phyloP scores from a whole-genome alignment of 441 rosid genomes.

The Breynia disticha region DNA sequence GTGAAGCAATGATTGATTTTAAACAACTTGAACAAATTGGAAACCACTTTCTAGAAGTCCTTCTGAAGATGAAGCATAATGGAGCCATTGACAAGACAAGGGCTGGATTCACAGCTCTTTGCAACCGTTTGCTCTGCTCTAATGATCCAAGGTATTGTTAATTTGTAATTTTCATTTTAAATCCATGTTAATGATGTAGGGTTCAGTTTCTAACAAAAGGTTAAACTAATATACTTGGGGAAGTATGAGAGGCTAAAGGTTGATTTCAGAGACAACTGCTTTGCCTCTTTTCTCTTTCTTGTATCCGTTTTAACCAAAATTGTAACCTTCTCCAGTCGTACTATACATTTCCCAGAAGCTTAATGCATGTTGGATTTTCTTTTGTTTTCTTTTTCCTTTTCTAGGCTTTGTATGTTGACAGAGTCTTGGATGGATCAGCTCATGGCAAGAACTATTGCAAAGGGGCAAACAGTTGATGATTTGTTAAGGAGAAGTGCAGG shows the following conservation, averaged over 20 bases:
- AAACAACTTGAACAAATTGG: conserved; percentile 87
- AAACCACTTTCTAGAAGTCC: conserved; percentile 92
- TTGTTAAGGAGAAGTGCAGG: conserved; percentile 98
- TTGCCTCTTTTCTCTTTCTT: background rate
- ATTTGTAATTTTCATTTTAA: background rate
- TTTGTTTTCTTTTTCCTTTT: conserved; percentile 15
- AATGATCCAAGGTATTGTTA: conserved; percentile 56
- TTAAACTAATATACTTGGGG: background rate
- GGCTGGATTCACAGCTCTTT: conserved; percentile 95
- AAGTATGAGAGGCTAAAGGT: background rate
- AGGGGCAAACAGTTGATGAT: conserved; percentile 91
- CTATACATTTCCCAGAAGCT: no score
- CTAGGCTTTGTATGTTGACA: conserved; percentile 81
- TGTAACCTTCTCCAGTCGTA: background rate
- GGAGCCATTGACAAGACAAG: conserved; percentile 99
- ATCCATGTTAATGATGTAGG: background rate
- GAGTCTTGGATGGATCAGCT: conserved; percentile 95
- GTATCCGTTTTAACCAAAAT: no score
- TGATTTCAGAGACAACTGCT: background rate
- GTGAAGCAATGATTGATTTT: conserved; percentile 58
- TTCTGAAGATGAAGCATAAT: conserved; percentile 92
- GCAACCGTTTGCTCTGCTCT: conserved; percentile 94
- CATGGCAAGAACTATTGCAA: conserved; percentile 82
- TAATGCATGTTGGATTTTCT: background rate
- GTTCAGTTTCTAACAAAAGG: background rate